Conservation (phyloP, 805 yeast species). For the Saccharomycopsis sp. region DNA sequence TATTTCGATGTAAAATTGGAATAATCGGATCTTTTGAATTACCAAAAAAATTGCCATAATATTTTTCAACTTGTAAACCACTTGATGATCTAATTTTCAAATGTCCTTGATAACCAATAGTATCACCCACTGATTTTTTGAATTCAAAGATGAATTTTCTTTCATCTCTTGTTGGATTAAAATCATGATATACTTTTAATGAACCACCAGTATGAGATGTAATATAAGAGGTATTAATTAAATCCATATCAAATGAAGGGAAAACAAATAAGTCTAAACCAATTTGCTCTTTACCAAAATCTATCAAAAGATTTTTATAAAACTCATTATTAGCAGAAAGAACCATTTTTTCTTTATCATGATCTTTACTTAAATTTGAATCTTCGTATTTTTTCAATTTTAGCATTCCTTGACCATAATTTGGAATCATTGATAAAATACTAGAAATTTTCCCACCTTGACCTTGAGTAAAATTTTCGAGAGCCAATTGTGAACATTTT, state of each 20-base stretch:
- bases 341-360: slow-evolving; percentile 35
- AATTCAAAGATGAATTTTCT: slow-evolving; percentile 50
- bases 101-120: slow-evolving; percentile 69
- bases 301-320: slow-evolving; percentile 49
- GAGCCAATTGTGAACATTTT: slow-evolving; percentile 51
- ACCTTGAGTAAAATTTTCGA: slow-evolving; percentile 33
- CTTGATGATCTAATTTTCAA: slow-evolving; percentile 78
- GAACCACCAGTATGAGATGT: slow-evolving; percentile 63
- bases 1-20: slow-evolving; percentile 53
- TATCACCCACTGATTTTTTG: slow-evolving; percentile 36
- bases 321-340: slow-evolving; percentile 51
- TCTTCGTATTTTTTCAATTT: slow-evolving; percentile 40
- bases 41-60: slow-evolving; percentile 49
- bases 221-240: slow-evolving; percentile 62
- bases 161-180: slow-evolving; percentile 61
- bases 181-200: slow-evolving; percentile 54
- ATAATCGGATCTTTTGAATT: slow-evolving; percentile 31
- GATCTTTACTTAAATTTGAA: slow-evolving; percentile 3
- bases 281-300: slow-evolving; percentile 44
- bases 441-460: slow-evolving; percentile 84
- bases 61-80: slow-evolving; percentile 72
- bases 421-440: slow-evolving; percentile 58
- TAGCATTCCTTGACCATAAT: slow-evolving; percentile 78
- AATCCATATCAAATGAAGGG: slow-evolving; percentile 53
- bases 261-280: slow-evolving; percentile 73